Evolutionary conservation across 108 stramenopile species (phyloP), one percentile per base, ranked within the genome.

Genomic region (Schizochytrium sp.): DNA sequence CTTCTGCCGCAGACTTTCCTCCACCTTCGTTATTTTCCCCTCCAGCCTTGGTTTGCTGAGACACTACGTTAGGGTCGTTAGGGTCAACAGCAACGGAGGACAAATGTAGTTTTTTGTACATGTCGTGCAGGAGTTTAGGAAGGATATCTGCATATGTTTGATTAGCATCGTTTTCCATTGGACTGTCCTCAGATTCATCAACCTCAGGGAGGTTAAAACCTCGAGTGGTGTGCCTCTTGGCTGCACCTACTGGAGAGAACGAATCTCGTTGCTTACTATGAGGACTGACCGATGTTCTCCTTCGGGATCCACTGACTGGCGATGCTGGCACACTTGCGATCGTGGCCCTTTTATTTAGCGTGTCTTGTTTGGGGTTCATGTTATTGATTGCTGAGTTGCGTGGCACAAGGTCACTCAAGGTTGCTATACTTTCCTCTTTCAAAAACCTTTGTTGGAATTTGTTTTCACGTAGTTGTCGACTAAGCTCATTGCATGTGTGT

Each of bases 391-490:
- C 13, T n/a, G 53, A 10, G 8, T 46, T 53, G 45, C 19, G 8
- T 15, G 50, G 73, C 73, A 40, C 73, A 53, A 83, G 50, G 46
- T 49, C 46, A 28, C 46, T 83, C 15, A 49, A n/a, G 50, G 73
- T 53, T 10, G 73, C 73, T 5, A 42, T 69, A 15, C 64, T 69
- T 42, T 69, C 41, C n/a, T 69, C 64, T 1, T 69, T 69, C 5
- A 53, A 46, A 47, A 55, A 83, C 28, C 50, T n/a, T 46, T n/a
- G 8, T 28, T 83, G 73, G 40, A 53, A 83, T 17, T 17, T 40
- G 15, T 38, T 19, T 28, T 49, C 73, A 40, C 46, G 53, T 5
- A 53, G 50, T 2, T 83, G 46, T 1, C 4, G 15, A 28, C 53
- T 17, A 8, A 83, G n/a, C 50, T 49, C 73, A 10, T 55, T 28